These are phyloP conservation scores for Selaginella moellendorffii DNA, from an alignment of 75 land plant species.

Conservation along the genomic window DNA sequence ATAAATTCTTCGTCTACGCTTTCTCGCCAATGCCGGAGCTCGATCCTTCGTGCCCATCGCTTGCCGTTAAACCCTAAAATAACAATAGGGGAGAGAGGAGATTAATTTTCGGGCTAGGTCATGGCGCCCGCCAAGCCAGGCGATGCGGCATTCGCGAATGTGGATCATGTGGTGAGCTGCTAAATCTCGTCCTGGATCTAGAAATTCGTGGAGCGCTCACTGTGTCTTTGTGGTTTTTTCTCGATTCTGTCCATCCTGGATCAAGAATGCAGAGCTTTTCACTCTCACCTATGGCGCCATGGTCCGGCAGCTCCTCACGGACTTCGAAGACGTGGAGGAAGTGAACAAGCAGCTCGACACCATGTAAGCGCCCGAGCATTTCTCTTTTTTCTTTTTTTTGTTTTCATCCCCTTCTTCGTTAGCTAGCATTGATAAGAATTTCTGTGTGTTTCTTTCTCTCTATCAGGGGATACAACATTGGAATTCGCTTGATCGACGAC, in stretches of 20 bases:
- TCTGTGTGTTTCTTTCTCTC: too few species aligned
- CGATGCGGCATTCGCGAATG: background rate
- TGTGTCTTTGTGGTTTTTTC: background rate
- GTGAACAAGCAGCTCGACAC: conserved; percentile 96
- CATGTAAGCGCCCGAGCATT: conserved; percentile 34
- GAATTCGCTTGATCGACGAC: conserved; percentile 77
- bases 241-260: conserved; percentile 7
- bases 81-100: too few species aligned
- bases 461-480: conserved; percentile 95
- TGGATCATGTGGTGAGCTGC: background rate
- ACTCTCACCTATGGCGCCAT: conserved; percentile 89
- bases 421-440: too few species aligned
- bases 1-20: too few species aligned
- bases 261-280: conserved; percentile 89
- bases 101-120: too few species aligned
- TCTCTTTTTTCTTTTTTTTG: conserved; percentile 5
- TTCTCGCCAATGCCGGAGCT: too few species aligned
- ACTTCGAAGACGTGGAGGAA: conserved; percentile 89
- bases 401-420: background rate
- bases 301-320: conserved; percentile 83
- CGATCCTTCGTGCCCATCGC: too few species aligned
- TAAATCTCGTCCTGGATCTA: background rate
- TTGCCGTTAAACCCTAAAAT: too few species aligned
- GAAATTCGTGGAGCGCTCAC: too few species aligned
- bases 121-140: background rate